phyloP scores from a whole-genome alignment of 2,329 filamentous ascomycete genomes.

The Aspergillus aculeatus region DNA sequence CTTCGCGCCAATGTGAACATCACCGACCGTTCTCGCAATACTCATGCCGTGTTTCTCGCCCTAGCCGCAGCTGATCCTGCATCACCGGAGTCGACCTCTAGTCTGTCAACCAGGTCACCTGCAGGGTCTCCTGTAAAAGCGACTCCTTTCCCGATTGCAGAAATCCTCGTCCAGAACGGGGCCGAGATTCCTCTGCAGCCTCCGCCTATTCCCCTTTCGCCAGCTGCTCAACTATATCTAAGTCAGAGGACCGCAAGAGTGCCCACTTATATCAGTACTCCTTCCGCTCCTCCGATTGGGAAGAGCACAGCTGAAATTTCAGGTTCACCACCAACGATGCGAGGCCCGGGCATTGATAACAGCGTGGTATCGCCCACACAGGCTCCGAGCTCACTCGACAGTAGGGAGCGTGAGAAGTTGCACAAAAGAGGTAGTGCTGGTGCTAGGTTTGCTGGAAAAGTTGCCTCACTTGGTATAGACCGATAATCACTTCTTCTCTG shows the following conservation, averaged over 20 bases:
- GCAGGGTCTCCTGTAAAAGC: slow-evolving; percentile 42
- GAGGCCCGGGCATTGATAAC: slow-evolving; percentile 26
- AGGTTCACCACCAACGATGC: slow-evolving; percentile 59
- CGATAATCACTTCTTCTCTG: slow-evolving; percentile 30
- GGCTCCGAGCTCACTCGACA: slow-evolving; percentile 32
- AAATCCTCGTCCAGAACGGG: slow-evolving; percentile 89
- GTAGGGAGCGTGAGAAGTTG: slow-evolving; percentile 64
- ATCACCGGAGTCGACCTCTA: slow-evolving; percentile 56
- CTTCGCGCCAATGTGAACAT: slow-evolving; percentile 84
- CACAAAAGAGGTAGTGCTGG: slow-evolving; percentile 79
- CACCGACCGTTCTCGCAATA: slow-evolving; percentile 79
- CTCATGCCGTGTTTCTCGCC: slow-evolving; percentile 85
- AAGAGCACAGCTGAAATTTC: slow-evolving; percentile 55
- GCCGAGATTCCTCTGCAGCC: slow-evolving; percentile 75
- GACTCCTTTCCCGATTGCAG: slow-evolving; percentile 81
- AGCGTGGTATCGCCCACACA: slow-evolving; percentile 27
- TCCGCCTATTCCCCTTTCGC: slow-evolving; percentile 80
- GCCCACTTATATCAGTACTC: slow-evolving; percentile 31
- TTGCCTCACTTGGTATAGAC: slow-evolving; percentile 45
- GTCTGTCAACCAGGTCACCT: slow-evolving; percentile 26
- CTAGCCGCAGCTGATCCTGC: slow-evolving; percentile 91
- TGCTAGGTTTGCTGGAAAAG: slow-evolving; percentile 60
- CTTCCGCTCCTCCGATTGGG: slow-evolving; percentile 43
- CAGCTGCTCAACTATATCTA: slow-evolving; percentile 77
- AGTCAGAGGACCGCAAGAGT: slow-evolving; percentile 64